A percentile compares a stretch with the other conserved stretches of the same genome.
These are phyloP conservation scores for Ceratobasidium sp. DNA, from an alignment of 1,284 basidiomycete genomes.

Conservation along the genomic window DNA sequence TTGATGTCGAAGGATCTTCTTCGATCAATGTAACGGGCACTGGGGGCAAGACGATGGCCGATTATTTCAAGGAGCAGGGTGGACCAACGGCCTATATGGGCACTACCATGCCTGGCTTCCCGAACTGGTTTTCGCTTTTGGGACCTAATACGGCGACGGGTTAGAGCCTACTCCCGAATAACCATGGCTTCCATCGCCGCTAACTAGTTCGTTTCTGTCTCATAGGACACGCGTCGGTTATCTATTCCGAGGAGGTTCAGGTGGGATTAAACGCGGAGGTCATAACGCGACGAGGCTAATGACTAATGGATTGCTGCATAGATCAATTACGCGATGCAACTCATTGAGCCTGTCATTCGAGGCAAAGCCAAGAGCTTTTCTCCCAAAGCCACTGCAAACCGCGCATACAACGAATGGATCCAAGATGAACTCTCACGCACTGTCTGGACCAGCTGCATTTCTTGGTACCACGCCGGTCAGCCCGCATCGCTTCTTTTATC, in stretches of 20 bases:
- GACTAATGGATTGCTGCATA: too few species aligned
- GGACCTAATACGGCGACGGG: conserved; percentile 55
- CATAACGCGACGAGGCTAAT: too few species aligned
- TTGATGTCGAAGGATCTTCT: conserved; percentile 43
- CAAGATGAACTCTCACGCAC: not conserved
- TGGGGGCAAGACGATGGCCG: conserved; percentile 59
- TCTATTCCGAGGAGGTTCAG: conserved; percentile 36
- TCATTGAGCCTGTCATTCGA: conserved; percentile 26
- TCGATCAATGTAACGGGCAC: conserved; percentile 4
- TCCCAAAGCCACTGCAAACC: conserved; percentile 11
- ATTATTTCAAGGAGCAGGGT: conserved; percentile 64
- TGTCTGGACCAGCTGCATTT: conserved; percentile 27
- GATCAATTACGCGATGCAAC: conserved; percentile 31
- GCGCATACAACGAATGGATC: conserved; percentile 21
- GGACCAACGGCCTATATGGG: conserved; percentile 67
- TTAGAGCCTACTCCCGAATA: not conserved
- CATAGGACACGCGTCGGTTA: conserved; percentile 41
- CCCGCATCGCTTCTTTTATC: not conserved
- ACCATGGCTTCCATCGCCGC: not conserved
- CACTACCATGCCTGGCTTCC: conserved; percentile 65
- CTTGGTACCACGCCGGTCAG: conserved; percentile 40
- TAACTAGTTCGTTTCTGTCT: not conserved
- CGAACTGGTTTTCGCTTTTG: conserved; percentile 65
- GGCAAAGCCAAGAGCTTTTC: conserved; percentile 40
- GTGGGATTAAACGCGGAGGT: not conserved